Base-by-base conservation (phyloP, 2,329 filamentous ascomycete genomes). In the Hypomyces perniciosus region DNA sequence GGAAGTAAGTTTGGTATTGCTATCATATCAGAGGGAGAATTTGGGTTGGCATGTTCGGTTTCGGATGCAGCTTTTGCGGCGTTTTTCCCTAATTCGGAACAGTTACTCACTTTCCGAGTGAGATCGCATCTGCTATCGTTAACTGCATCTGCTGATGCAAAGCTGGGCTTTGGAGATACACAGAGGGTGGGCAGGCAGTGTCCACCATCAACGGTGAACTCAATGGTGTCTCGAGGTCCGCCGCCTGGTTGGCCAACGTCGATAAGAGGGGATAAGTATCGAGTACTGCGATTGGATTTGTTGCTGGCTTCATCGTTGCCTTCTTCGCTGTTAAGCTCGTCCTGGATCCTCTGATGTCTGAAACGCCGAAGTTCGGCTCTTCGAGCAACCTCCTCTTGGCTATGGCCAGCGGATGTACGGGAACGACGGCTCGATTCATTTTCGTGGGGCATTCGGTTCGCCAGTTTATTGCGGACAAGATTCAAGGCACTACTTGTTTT, bases 291-390 rank as follows among this genome's bases (percentile, higher is more conserved):
- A 10, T 55, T 57, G 8, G 66, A 64, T 9, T 53, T 57, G 5
- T 61, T 59, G 38, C 61, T 67, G 1, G 56, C 51, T 13, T 67
- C 63, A 13, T 71, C 68, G 43, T 69, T 66, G 8, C 63, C 60
- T 34, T 70, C 65, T 35, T 79, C 77, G 37, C 64, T 73, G 42
- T 75, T 71, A 4, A 83, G 67, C 57, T 83, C 80, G 40, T 80
- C 73, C 54, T 77, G 77, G n/a, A 83, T 82, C 54, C 78, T 72
- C 56, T 74, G 76, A 44, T 77, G 74, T 62, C 78, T 75, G 7
- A 82, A 65, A 20, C 78, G 72, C 56, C 72, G 77, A 48, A 83
- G 62, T 56, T 83, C 79, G 29, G 78, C 79, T 56, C 79, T 72
- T 29, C 78, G 71, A 46, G 77, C 74, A 40, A 79, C 59, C 55